Conservation (phyloP, 2,329 filamentous ascomycete genomes). For the Trichoderma sp. region DNA sequence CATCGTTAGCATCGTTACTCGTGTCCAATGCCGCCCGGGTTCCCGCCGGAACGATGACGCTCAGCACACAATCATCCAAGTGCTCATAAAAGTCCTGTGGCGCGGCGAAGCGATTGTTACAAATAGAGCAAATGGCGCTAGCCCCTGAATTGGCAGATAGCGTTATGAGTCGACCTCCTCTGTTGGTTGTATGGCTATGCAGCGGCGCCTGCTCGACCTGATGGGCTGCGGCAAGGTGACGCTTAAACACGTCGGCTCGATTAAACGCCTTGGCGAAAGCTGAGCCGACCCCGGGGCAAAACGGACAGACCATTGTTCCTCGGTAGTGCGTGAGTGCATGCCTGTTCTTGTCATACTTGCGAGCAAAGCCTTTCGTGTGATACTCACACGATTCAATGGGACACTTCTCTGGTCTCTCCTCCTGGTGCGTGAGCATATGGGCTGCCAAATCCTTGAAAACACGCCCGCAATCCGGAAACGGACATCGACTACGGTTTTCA, state of each 20-base stretch:
- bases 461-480: slow-evolving; percentile 61
- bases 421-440: slow-evolving; percentile 95
- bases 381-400: slow-evolving; percentile 94
- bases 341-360: slow-evolving; percentile 97
- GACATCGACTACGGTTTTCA: slow-evolving; percentile 53
- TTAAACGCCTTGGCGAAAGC: slow-evolving; percentile 95
- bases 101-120: slow-evolving; percentile 74
- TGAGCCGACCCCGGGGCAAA: slow-evolving; percentile 87
- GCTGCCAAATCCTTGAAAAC: slow-evolving; percentile 72
- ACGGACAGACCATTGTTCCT: slow-evolving; percentile 96
- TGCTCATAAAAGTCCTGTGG: slow-evolving; percentile 98
- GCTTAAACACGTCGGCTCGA: slow-evolving; percentile 94
- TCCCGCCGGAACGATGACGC: slow-evolving; percentile 57
- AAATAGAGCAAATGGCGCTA: slow-evolving; percentile 89
- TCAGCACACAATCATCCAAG: slow-evolving; percentile 70
- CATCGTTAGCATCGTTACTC: slow-evolving; percentile 28
- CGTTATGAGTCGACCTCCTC: slow-evolving; percentile 28
- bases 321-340: slow-evolving; percentile 98
- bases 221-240: slow-evolving; percentile 90
- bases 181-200: slow-evolving; percentile 67
- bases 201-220: slow-evolving; percentile 92
- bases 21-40: slow-evolving; percentile 23
- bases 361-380: slow-evolving; percentile 88
- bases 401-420: slow-evolving; percentile 93
- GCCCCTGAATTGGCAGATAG: slow-evolving; percentile 41